Evolutionary conservation across 1,139 yeast genomes (phyloP), one percentile per base, ranked within the genome.

Genomic region (Magnusiomyces magnusii): DNA sequence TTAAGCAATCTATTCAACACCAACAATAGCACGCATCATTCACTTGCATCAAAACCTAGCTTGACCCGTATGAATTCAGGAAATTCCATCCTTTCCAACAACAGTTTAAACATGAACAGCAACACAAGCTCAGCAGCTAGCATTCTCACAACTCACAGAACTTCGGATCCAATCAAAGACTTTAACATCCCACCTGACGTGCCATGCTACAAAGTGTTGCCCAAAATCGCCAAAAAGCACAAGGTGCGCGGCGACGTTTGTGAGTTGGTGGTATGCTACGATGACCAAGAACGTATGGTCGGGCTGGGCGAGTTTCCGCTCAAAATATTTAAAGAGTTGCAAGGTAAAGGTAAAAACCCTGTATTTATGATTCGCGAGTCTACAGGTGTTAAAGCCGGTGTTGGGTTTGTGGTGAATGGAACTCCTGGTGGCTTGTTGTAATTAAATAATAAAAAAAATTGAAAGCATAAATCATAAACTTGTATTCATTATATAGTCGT

Each of bases 231-330:
- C 87, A 84, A 85, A 65, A 80, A 95, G 64, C 96, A 92, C 73
- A 86, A 85, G 63, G 80, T 93, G 59, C 82, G 85, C 47, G 86
- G 83, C 57, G 97, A 91, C 69, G 80, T 87, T 58, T 87, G 89
- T 66, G 96, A 93, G 0, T 76, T 93, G 59, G 92, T 92, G 31
- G 88, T 93, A 19, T 88, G 96, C 69, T 91, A 90, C 70, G 96
- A 95, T 23, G 96, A 91, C 70, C 86, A 87, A 68, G 98, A 93
- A 68, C 77, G 98, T 27, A 84, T 91, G 21, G 74, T 93, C 55
- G 90, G 88, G 54, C 77, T 88, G 64, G 89, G 89, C 42, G 99
- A 93, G 68, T 87, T 85, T 69, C 99, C 99, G 0, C 93, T 92
- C 19, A 78, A 83, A 36, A 85, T 92, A n/a, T 90, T 90, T 70